These are phyloP conservation scores for Salisapilia sapeloensis DNA, from an alignment of 352 stramenopile species.

Conservation along the genomic window DNA sequence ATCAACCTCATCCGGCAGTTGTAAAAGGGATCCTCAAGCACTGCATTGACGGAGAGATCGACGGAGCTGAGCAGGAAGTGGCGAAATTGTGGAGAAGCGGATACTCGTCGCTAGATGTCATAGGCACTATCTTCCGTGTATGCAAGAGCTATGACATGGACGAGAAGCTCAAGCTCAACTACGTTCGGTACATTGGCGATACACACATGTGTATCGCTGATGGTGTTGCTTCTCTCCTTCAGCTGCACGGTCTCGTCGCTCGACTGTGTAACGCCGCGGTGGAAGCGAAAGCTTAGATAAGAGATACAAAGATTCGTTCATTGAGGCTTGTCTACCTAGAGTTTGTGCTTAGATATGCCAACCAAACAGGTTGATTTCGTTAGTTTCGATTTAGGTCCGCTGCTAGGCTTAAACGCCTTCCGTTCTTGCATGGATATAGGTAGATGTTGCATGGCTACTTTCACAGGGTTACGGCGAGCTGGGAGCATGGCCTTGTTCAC, in stretches of 20 bases:
- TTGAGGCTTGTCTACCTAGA: slow-evolving; percentile 13
- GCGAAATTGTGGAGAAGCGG: slow-evolving; percentile 67
- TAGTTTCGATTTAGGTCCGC: slow-evolving; percentile 53
- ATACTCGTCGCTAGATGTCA: slow-evolving; percentile 95
- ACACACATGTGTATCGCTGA: slow-evolving; percentile 94
- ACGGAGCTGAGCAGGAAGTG: slow-evolving; percentile 60
- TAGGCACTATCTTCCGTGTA: slow-evolving; percentile 95
- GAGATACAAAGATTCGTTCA: slow-evolving; percentile 1
- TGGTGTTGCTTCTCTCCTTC: slow-evolving; percentile 81
- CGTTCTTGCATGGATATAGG: slow-evolving; percentile 39
- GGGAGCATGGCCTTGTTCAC: slow-evolving; percentile 63
- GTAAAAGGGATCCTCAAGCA: slow-evolving; percentile 46
- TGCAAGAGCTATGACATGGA: slow-evolving; percentile 78
- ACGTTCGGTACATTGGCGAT: slow-evolving; percentile 79
- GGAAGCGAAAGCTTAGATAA: slow-evolving; percentile 2
- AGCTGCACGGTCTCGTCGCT: slow-evolving; percentile 90
- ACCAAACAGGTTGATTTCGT: slow-evolving; percentile 50
- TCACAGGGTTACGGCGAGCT: slow-evolving; percentile 45
- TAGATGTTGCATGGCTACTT: slow-evolving; percentile 38
- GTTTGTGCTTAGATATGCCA: slow-evolving; percentile 59
- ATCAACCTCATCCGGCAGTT: slow-evolving; percentile 89
- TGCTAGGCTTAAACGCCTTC: slow-evolving; percentile 48
- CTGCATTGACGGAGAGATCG: slow-evolving; percentile 73
- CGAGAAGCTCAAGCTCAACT: slow-evolving; percentile 76
- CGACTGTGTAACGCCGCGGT: slow-evolving; percentile 33